A percentile compares a stretch with the other conserved stretches of the same genome.
Evolutionary conservation across 1,284 basidiomycete genomes (phyloP).

Genomic region (Fomitopsis palustris): DNA sequence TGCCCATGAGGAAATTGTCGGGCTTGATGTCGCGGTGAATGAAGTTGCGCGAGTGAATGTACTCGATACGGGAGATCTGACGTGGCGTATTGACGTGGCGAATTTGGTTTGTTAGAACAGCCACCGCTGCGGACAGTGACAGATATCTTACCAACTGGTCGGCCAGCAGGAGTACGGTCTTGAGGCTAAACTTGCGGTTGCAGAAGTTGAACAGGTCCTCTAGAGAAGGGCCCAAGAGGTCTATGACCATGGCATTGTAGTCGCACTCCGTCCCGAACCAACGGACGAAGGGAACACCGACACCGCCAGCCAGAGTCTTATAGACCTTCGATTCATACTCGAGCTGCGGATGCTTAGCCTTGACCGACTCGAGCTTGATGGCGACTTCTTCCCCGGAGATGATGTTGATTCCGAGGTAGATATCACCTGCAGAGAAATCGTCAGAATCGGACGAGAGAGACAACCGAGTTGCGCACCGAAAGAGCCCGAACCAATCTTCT

Average conservation of each 20-base stretch:
- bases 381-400: conserved; percentile 99
- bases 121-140: conserved; percentile 12
- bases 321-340: conserved; percentile 98
- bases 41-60: conserved; percentile 99
- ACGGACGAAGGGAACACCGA: conserved; percentile 96
- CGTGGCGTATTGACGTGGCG: conserved; percentile 8
- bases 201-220: conserved; percentile 99
- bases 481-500: conserved; percentile 99
- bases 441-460: neutral
- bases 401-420: conserved; percentile 99
- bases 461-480: conserved; percentile 67
- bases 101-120: conserved; percentile 6
- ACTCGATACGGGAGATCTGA: conserved; percentile 97
- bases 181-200: conserved; percentile 96
- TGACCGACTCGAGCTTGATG: conserved; percentile 99
- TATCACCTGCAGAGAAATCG: conserved; percentile 70
- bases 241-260: conserved; percentile 99
- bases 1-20: conserved; percentile 99
- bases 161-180: conserved; percentile 95
- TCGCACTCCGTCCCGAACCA: conserved; percentile 99
- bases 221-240: conserved; percentile 94
- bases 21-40: conserved; percentile 99
- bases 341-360: conserved; percentile 99
- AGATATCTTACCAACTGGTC: conserved; percentile 82
- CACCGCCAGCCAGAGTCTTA: conserved; percentile 97